These are phyloP conservation scores for Selenicereus undatus DNA, from an alignment of 148 eudicot species.

Conservation along the genomic window DNA sequence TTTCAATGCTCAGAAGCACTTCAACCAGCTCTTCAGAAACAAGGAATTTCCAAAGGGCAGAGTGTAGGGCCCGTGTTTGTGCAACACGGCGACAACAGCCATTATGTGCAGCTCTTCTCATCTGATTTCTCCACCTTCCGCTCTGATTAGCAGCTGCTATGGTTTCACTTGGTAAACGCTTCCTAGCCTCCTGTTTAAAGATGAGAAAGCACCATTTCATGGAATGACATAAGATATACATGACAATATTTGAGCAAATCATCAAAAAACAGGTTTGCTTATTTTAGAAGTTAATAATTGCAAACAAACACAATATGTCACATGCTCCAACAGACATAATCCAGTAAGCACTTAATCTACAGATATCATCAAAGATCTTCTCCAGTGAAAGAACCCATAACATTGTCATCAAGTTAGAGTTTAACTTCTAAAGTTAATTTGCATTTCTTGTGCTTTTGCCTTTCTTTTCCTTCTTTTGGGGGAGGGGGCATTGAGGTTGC, in stretches of 20 bases:
- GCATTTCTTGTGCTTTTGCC: not conserved
- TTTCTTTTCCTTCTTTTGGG: not conserved
- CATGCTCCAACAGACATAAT: not conserved
- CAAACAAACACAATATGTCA: not conserved
- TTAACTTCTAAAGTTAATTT: not conserved
- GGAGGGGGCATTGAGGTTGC: not conserved
- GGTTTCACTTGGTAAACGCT: constrained; percentile 75
- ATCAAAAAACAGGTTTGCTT: not conserved
- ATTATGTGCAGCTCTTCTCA: constrained; percentile 91
- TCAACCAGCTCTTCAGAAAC: constrained; percentile 75
- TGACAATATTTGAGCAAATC: not conserved
- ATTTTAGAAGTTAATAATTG: not conserved
- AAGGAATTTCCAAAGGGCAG: constrained; percentile 87
- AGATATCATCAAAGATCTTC: not conserved
- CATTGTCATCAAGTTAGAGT: not conserved
- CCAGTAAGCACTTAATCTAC: not conserved
- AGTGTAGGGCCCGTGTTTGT: constrained; percentile 64
- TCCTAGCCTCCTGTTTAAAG: constrained; percentile 69
- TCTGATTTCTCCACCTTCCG: constrained; percentile 99
- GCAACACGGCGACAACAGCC: constrained; percentile 97
- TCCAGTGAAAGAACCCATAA: not conserved
- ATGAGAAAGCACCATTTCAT: not conserved
- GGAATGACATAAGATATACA: not conserved
- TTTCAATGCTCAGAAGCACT: constrained; percentile 61
- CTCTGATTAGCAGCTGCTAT: constrained; percentile 77